Percentiles rank a stretch among this genome's conserved stretches.
phyloP scores from a whole-genome alignment of 208 protist species.

The Trypanosoma congolense region DNA sequence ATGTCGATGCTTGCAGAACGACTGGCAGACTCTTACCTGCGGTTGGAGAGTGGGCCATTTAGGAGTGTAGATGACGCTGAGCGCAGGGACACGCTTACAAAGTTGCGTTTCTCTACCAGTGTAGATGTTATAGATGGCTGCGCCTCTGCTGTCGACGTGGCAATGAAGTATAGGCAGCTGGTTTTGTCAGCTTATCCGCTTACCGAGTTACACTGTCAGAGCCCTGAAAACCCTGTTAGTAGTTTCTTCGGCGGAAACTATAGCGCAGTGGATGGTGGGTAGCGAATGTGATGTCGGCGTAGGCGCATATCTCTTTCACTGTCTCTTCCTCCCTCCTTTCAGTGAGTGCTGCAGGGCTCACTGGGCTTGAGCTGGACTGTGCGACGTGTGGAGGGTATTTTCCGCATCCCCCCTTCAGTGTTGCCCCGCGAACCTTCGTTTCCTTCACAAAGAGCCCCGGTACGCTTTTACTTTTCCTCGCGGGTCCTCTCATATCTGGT shows the following conservation, averaged over 20 bases:
- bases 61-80: slow-evolving; percentile 21
- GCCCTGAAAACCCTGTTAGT: slow-evolving; percentile 13
- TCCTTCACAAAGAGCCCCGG: too few relatives aligned
- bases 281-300: not conserved
- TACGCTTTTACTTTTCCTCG: too few relatives aligned
- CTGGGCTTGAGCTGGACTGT: too few relatives aligned
- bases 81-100: slow-evolving; percentile 8
- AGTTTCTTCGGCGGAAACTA: slow-evolving; percentile 28
- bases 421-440: too few relatives aligned
- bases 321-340: too few relatives aligned
- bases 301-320: not conserved
- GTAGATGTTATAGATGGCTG: slow-evolving; percentile 18
- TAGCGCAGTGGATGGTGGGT: not conserved
- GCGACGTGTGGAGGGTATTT: too few relatives aligned
- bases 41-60: slow-evolving; percentile 31
- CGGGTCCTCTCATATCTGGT: too few relatives aligned
- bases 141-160: slow-evolving; percentile 19
- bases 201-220: slow-evolving; percentile 18
- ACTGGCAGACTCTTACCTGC: slow-evolving; percentile 31
- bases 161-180: slow-evolving; percentile 20
- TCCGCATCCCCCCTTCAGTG: too few relatives aligned
- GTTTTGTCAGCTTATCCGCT: slow-evolving; percentile 28
- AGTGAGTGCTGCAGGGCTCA: too few relatives aligned
- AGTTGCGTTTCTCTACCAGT: slow-evolving; percentile 32
- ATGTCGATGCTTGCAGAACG: slow-evolving; percentile 28